Conservation (phyloP, 2,329 filamentous ascomycete genomes). For the Phyllosticta citrichinensis region DNA sequence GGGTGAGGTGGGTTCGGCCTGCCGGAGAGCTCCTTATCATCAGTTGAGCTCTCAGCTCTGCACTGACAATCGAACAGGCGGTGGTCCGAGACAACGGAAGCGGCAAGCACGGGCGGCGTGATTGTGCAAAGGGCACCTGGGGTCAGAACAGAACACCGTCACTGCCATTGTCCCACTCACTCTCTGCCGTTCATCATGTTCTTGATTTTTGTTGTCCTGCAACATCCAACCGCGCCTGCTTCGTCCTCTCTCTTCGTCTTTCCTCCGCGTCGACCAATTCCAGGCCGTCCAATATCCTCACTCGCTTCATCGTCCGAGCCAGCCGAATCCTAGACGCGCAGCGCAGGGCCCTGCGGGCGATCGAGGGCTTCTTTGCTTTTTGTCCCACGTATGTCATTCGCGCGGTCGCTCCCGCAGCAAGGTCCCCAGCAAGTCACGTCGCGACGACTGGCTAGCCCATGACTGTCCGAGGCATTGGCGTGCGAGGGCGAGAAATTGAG, state of each 20-base stretch:
- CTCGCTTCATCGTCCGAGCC: background rate
- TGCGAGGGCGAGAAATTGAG: too few relatives aligned
- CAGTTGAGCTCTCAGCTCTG: too few relatives aligned
- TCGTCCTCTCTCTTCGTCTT: background rate
- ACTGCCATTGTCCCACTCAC: too few relatives aligned
- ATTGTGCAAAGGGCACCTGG: background rate
- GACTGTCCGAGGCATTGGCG: too few relatives aligned
- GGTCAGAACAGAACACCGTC: background rate
- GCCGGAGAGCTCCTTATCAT: too few relatives aligned
- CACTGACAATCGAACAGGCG: background rate
- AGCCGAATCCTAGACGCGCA: background rate
- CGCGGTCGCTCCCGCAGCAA: background rate
- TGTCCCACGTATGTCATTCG: background rate
- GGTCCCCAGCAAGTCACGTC: background rate
- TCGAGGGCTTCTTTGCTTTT: background rate
- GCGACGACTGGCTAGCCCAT: background rate
- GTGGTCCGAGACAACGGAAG: background rate
- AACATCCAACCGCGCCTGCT: too few relatives aligned
- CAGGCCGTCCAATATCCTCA: background rate
- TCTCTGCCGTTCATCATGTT: background rate
- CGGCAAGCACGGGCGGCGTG: background rate
- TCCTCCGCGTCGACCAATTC: too few relatives aligned
- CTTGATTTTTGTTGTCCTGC: too few relatives aligned
- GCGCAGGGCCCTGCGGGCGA: background rate
- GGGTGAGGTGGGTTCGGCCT: background rate